A percentile compares a stretch with the other conserved stretches of the same genome.
These are phyloP conservation scores for Mortierella sp. DNA, from an alignment of 371 early-diverging fungal species.

Conservation along the genomic window DNA sequence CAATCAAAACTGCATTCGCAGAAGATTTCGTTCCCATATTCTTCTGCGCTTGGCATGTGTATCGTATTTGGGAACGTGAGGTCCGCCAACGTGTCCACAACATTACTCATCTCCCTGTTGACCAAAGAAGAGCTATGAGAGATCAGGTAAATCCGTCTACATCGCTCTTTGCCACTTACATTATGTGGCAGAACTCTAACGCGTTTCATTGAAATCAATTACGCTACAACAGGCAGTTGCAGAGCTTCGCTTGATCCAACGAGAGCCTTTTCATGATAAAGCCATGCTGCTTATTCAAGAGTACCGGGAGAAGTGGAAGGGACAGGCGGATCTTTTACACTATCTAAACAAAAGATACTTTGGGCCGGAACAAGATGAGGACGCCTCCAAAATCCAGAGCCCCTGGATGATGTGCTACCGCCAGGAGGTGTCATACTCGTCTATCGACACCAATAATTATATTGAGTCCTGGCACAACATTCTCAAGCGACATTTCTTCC, in stretches of 20 bases:
- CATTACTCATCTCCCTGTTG: background rate
- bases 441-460: too few relatives aligned
- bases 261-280: background rate
- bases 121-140: too few relatives aligned
- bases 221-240: background rate
- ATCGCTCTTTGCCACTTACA: background rate
- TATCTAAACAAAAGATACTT: constrained; percentile 21
- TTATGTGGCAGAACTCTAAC: background rate
- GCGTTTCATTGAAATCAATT: background rate
- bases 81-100: constrained; percentile 1
- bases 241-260: constrained; percentile 6
- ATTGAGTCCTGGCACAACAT: too few relatives aligned
- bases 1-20: too few relatives aligned
- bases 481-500: too few relatives aligned
- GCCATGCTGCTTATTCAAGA: constrained; percentile 3
- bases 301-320: constrained; percentile 10
- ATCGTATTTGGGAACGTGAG: too few relatives aligned
- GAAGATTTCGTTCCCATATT: too few relatives aligned
- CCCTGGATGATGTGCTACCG: constrained; percentile 29
- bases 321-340: background rate
- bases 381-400: background rate
- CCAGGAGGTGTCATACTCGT: too few relatives aligned
- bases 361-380: background rate
- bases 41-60: too few relatives aligned
- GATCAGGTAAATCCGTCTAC: constrained; percentile 1